Conservation (phyloP, 805 yeast genomes). For the Metschnikowia gruessii region DNA sequence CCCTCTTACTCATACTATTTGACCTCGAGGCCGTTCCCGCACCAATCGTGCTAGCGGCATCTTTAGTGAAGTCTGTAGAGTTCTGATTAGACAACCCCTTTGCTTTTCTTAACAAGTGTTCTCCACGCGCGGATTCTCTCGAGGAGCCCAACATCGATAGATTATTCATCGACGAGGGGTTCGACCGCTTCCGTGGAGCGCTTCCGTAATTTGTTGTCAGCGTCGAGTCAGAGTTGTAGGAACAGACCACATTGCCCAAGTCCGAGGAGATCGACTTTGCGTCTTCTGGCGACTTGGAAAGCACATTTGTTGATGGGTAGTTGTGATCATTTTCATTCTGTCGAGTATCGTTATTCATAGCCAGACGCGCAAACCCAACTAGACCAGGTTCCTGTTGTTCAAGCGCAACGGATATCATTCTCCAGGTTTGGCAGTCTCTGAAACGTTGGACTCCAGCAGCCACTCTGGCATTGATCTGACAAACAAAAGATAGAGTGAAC, state of each 20-base stretch:
- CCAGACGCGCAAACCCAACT: not conserved
- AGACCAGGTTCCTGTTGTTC: slow-evolving; percentile 32
- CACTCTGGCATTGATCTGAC: slow-evolving; percentile 54
- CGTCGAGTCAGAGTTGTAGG: slow-evolving; percentile 41
- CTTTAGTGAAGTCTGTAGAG: not conserved
- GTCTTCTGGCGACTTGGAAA: slow-evolving; percentile 12
- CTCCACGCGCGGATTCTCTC: slow-evolving; percentile 11
- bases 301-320: not conserved
- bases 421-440: slow-evolving; percentile 65
- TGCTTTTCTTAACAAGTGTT: not conserved
- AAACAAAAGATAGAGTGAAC: slow-evolving; percentile 50
- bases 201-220: slow-evolving; percentile 39
- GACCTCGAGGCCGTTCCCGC: not conserved
- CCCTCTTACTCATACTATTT: slow-evolving; percentile 1
- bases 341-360: not conserved
- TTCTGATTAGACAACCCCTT: slow-evolving; percentile 3
- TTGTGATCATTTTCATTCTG: not conserved
- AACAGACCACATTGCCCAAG: slow-evolving; percentile 39
- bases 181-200: slow-evolving; percentile 14
- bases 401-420: slow-evolving; percentile 50
- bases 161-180: slow-evolving; percentile 13
- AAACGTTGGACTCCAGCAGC: slow-evolving; percentile 50
- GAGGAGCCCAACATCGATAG: slow-evolving; percentile 14
- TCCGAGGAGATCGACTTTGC: slow-evolving; percentile 29
- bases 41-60: not conserved